phyloP scores from a whole-genome alignment of 2,329 filamentous ascomycete species.

The Botrytis paeoniae region DNA sequence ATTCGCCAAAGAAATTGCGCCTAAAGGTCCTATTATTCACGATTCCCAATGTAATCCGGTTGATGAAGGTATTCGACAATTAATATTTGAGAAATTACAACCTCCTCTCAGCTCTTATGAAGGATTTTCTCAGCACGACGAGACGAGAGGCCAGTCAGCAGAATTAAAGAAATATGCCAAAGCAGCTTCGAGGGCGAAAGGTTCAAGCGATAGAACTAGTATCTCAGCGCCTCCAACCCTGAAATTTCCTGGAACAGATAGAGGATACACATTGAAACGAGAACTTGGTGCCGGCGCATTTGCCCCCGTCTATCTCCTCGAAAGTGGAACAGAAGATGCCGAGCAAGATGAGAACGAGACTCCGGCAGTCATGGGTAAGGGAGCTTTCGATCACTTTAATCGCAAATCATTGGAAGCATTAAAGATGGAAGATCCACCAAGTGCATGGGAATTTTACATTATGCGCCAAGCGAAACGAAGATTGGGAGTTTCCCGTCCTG shows the following conservation, averaged over 20 bases:
- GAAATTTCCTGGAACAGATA: conserved; percentile 60
- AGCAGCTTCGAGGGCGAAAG: conserved; percentile 45
- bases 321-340: conserved; percentile 58
- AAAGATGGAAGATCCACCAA: conserved; percentile 90
- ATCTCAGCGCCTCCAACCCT: conserved; percentile 61
- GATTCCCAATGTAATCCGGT: conserved; percentile 88
- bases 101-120: conserved; percentile 71
- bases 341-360: conserved; percentile 46
- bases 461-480: conserved; percentile 78
- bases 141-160: conserved; percentile 60
- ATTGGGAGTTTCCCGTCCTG: conserved; percentile 69
- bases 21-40: conserved; percentile 71
- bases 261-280: conserved; percentile 73
- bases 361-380: conserved; percentile 57
- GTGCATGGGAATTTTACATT: conserved; percentile 95
- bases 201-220: conserved; percentile 53
- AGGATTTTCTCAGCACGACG: conserved; percentile 74
- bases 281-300: conserved; percentile 93
- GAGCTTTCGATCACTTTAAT: conserved; percentile 53
- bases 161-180: conserved; percentile 85
- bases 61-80: conserved; percentile 68
- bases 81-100: conserved; percentile 71
- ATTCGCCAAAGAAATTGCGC: conserved; percentile 43
- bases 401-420: conserved; percentile 70
- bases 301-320: conserved; percentile 89